Conservation (phyloP, 2,329 filamentous ascomycete species). For the Alternaria panax region DNA sequence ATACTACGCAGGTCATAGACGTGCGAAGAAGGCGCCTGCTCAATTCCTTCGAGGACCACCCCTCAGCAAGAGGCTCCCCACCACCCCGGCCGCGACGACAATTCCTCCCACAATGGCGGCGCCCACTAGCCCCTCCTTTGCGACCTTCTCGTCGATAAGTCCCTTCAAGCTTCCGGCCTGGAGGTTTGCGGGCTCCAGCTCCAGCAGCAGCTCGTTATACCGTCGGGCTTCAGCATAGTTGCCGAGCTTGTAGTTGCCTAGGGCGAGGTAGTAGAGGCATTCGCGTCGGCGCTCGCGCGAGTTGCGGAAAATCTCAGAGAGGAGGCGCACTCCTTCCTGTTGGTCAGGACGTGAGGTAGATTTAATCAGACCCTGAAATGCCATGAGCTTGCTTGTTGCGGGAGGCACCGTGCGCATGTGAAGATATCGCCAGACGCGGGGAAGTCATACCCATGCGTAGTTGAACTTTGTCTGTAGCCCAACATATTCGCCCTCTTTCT, state of each 20-base stretch:
- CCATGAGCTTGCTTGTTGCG: conserved; percentile 12
- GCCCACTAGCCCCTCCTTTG: conserved; percentile 90
- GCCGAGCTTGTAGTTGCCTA: conserved; percentile 97
- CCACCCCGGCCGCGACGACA: conserved; percentile 89
- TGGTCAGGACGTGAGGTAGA: conserved; percentile 84
- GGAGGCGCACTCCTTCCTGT: conserved; percentile 90
- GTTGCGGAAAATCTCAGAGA: conserved; percentile 95
- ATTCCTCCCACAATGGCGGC: conserved; percentile 94
- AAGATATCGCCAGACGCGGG: conserved; percentile 1
- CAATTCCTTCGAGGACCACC: conserved; percentile 68
- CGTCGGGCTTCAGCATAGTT: conserved; percentile 94
- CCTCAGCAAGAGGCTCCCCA: conserved; percentile 85
- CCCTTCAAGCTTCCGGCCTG: conserved; percentile 86
- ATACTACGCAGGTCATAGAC: neutral
- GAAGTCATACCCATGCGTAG: conserved; percentile 85
- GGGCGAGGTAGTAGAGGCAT: conserved; percentile 96
- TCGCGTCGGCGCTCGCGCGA: conserved; percentile 92
- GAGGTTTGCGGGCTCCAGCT: conserved; percentile 89
- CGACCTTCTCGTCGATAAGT: conserved; percentile 94
- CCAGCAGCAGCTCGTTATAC: conserved; percentile 91
- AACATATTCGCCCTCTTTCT: conserved; percentile 97
- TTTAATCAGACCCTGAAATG: conserved; percentile 85
- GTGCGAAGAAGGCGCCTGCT: neutral
- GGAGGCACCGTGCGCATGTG: conserved; percentile 1
- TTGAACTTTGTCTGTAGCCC: conserved; percentile 99